Base-by-base conservation (phyloP, 225 moss, liverwort and hornwort species). In the Rhytidiadelphus loreus region DNA sequence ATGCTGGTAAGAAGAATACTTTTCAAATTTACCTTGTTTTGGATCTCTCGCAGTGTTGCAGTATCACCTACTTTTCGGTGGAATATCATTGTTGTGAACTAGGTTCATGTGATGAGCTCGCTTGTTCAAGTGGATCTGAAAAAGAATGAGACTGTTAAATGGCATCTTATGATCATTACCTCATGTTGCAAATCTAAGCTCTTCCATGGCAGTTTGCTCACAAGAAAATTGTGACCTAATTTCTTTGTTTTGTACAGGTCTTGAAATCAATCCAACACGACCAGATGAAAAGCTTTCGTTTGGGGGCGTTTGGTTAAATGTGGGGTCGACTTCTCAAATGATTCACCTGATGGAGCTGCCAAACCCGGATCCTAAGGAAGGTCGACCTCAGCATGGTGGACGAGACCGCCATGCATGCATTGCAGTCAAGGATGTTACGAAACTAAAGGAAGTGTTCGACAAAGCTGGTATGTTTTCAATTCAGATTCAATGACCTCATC, bases 311-410 rank as follows among this genome's bases (percentile, higher is more conserved):
- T 99, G 98, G 98, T 93, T 99, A 78, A 96, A 97, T 88, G 93
- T 99, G 70, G 98, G 97, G 53, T 91, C 91, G 21, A 81, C 89
- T 26, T 75, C 91, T 56, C 95, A 97, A 93, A 99, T 99, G 98
- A 99, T 99, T 86, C 98, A 99, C 89, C 91, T 99, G 63, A 97
- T 99, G 98, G 96, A 97, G 88, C 89, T 99, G 48, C 96, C 97
- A 16, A 99, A 95, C 88, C 98, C 97, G 29, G 98, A 97, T 77
- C 97, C 97, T 52, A 91, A 88, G 69, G 90, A 93, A 88, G 95
- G 96, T 57, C 98, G 98, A 83, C 97, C 97, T 68, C 87, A 88
- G 43, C 92, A 99, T 78, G 98, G 97, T 75, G 98, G 98, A 55
- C 94, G 94, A 64, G 98, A 99, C 82, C 94, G 98, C 80, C 98